Base-by-base conservation (phyloP, 2,329 filamentous ascomycete genomes). In the Colletotrichum sp. region DNA sequence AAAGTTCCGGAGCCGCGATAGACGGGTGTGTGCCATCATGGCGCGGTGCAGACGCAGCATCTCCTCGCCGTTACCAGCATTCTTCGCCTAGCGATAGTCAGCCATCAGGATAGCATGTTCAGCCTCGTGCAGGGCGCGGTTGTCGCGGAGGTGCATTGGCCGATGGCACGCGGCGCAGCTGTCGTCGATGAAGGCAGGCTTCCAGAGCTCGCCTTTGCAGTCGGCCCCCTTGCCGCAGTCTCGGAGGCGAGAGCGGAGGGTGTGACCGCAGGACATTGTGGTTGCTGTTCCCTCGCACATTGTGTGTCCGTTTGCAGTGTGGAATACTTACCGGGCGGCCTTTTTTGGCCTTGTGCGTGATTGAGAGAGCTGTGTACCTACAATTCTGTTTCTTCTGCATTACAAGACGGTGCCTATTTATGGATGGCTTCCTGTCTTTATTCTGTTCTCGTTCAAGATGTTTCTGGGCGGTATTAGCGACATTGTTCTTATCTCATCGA, bases 161-260 rank as follows among this genome's bases (percentile, higher is more conserved):
- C 82, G 81, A 66, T 86, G 84, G 76, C 85, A 87, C 8, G 76
- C 67, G 9, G 84, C 82, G 78, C 85, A 87, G n/a, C 82, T 84
- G 77, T 85, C 84, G 57, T 82, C 74, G 59, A 86, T 68, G 71
- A 80, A 81, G 15, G 74, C 36, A 77, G 75, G 8, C 69, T 73
- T 21, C 57, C 39, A 9, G 55, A 66, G 1, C 59, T 49, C 24
- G 67, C 21, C 32, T 69, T 79, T n/a, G 72, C 76, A 67, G 10
- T 49, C n/a, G 6, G 34, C 57, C n/a, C 44, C 52, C 67, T 60
- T 39, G 63, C 78, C 80, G 55, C 68, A 78, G 39, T 69, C 28
- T 8, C 28, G 69, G 59, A 79, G 77, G n/a, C 39, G 70, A 65
- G 78, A 71, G 26, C 69, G 71, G 15, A 82, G 76, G 28, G 64